Evolutionary conservation across 169 alveolate species (phyloP), one percentile per base, ranked within the genome.

Genomic region (Plasmodium blacklocki): DNA sequence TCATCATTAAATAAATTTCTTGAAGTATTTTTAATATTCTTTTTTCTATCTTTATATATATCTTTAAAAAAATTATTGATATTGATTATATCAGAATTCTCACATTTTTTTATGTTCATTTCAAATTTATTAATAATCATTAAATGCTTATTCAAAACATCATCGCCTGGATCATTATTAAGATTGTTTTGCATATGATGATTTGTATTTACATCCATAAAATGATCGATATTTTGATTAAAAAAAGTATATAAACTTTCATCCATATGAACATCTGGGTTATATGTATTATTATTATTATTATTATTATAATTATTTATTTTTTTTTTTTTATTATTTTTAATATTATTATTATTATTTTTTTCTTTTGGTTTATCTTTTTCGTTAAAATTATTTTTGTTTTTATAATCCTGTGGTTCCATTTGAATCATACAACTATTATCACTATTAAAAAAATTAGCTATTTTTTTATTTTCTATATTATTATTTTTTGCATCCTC

Each of bases 401-500:
- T 39, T 39, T 39, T 39, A 39, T 5, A 39, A 39, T 39, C 5
- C 9, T 39, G 47, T 39, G 0, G 11, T 9, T 39, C 47, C 47
- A 5, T 39, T 39, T 39, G 47, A 39, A 5, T 4, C 47, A 39
- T 39, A 39, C 11, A 8, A 21, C 45, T 39, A 18, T 72, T 43
- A 26, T 49, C 8, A 4, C 2, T 75, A 21, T 75, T 14, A 39
- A 75, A 75, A 75, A 75, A 60, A 0, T 63, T 26, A 21, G 43
- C 50, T 60, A 75, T 62, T 43, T 60, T 64, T 39, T 45, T 32
- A 63, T 75, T 70, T 0, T 26, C 19, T n/a, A 75, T 75, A 54
- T 75, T 54, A 67, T 67, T 47, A 12, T 80, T 21, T 67, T 19
- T 32, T 15, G 50, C 80, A 71, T 80, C 80, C 2, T 39, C 21